Percentiles rank a stretch among this genome's conserved stretches.
Conservation (phyloP, 108 stramenopile genomes). For the Skeletonema costatum region DNA sequence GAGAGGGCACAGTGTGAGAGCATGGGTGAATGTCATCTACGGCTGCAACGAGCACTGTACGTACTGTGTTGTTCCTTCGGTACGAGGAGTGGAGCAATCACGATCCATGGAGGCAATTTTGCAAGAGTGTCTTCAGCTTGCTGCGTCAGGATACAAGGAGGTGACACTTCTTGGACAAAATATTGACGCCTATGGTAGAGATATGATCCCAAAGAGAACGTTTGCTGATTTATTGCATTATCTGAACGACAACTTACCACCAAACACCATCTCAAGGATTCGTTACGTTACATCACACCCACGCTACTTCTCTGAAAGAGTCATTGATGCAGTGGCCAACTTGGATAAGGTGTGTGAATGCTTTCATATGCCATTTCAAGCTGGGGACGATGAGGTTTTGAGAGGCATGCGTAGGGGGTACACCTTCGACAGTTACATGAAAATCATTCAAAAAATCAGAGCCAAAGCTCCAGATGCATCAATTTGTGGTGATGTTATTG, state of each 20-base stretch:
- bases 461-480: conserved; percentile 74
- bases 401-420: conserved; percentile 90
- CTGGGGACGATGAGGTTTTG: conserved; percentile 85
- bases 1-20: conserved; percentile 50
- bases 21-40: conserved; percentile 92
- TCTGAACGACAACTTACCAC: conserved; percentile 64
- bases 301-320: conserved; percentile 90
- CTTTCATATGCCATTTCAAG: conserved; percentile 93
- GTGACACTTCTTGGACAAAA: conserved; percentile 94
- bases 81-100: conserved; percentile 92
- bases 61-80: conserved; percentile 91
- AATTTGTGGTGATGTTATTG: conserved; percentile 83
- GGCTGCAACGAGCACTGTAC: conserved; percentile 91
- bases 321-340: conserved; percentile 88
- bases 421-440: conserved; percentile 88
- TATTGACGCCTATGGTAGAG: conserved; percentile 94
- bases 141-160: conserved; percentile 74
- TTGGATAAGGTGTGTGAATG: conserved; percentile 84
- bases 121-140: conserved; percentile 76
- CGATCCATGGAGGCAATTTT: conserved; percentile 86
- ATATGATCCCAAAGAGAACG: conserved; percentile 84
- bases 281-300: conserved; percentile 94
- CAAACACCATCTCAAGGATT: conserved; percentile 64
- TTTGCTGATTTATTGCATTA: conserved; percentile 88
- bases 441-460: conserved; percentile 82